Evolutionary conservation across 2,329 filamentous ascomycete genomes (phyloP), one percentile per base, ranked within the genome.

Genomic region (Botrytis medusae): DNA sequence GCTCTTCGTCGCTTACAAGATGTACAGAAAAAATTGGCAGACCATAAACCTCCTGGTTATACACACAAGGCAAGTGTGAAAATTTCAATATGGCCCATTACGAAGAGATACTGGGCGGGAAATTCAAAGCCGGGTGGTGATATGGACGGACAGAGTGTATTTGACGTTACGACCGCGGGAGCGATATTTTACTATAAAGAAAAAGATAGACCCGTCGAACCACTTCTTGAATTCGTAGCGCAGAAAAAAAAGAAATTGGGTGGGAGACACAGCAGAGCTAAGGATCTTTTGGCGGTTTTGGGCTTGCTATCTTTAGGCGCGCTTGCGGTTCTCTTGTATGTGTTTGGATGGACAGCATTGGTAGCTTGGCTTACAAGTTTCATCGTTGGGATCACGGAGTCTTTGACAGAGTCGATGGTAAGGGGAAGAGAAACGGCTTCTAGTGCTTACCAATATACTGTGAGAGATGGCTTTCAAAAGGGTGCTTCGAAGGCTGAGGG

Each of bases 81-180:
- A 48, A 77, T 80, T 18, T 63, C 64, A 1, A 62, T 76, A 7
- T 79, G 76, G 76, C 78, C 79, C 2, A 44, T 73, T 0, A 75
- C 78, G 10, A 73, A 73, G 14, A 63, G 77, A 16, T 80, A 75
- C 37, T 78, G 75, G 69, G 72, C 77, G 1, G 78, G 79, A 1
- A 71, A 44, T 18, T 71, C 54, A 5, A 62, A 72, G 72, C 14
- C 73, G 67, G 18, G 76, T 74, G 29, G 76, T 74, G 61, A 72
- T 6, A 51, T 57, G 37, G 69, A 63, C 16, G 73, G 74, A 6
- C 67, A 59, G 40, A 73, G 76, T 29, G 75, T 77, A 20, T 71
- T 72, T 20, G 32, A 74, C 59, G 34, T 79, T 25, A 72, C 63
- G 25, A 76, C 75, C 46, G 74, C 69, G 2, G 76, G 73, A 4